A percentile compares a stretch with the other conserved stretches of the same genome.
Conservation (phyloP, 2,329 filamentous ascomycete genomes). For the Cladosporium halotolerans region DNA sequence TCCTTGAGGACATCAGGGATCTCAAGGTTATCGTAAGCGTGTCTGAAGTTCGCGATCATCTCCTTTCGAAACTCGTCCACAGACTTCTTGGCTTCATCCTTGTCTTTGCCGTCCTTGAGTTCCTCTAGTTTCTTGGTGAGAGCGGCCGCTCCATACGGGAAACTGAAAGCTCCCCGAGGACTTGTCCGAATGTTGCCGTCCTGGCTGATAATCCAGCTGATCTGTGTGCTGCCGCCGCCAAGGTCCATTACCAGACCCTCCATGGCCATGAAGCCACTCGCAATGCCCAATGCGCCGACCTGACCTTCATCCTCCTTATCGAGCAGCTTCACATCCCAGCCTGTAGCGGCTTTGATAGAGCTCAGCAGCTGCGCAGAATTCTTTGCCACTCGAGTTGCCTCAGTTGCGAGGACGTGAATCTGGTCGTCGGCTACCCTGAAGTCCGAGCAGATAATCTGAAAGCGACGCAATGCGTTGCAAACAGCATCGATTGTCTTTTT, state of each 20-base stretch:
- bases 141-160: conserved; percentile 66
- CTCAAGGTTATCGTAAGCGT: conserved; percentile 36
- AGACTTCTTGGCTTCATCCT: conserved; percentile 31
- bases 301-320: conserved; percentile 64
- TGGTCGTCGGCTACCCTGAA: conserved; percentile 62
- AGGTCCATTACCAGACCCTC: conserved; percentile 80
- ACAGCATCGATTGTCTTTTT: conserved; percentile 57
- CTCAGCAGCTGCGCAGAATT: conserved; percentile 70
- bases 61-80: conserved; percentile 25
- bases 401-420: conserved; percentile 74
- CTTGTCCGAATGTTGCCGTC: conserved; percentile 48
- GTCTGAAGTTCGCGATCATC: conserved; percentile 32
- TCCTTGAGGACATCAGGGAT: conserved; percentile 50
- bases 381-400: conserved; percentile 74
- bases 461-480: conserved; percentile 59
- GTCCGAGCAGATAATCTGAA: conserved; percentile 63
- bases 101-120: conserved; percentile 13
- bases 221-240: conserved; percentile 67
- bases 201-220: conserved; percentile 57
- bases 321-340: conserved; percentile 65
- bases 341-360: conserved; percentile 45
- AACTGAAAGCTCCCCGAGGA: conserved; percentile 53
- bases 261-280: conserved; percentile 63
- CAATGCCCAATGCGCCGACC: conserved; percentile 65
- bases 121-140: conserved; percentile 24